These are phyloP conservation scores for Fraxinus floribunda DNA, from an alignment of 305 asterid genomes.

Conservation along the genomic window DNA sequence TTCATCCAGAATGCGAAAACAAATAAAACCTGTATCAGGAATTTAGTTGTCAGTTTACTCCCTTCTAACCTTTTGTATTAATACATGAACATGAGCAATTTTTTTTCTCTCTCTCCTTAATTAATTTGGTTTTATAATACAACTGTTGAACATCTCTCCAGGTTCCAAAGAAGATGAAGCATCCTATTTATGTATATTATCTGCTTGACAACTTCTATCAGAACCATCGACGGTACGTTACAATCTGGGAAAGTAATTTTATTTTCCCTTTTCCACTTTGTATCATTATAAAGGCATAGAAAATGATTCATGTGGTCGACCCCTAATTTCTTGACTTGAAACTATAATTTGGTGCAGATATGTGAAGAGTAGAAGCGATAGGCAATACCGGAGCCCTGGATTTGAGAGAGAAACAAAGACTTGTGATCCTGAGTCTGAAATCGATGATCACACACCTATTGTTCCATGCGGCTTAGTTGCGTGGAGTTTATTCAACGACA, in stretches of 20 bases:
- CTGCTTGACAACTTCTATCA: constrained; percentile 73
- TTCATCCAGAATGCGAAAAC: constrained; percentile 45
- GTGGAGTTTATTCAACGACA: constrained; percentile 88
- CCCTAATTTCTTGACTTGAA: neutral
- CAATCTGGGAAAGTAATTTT: neutral
- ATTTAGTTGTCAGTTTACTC: constrained; percentile 41
- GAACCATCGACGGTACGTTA: constrained; percentile 61
- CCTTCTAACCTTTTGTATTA: neutral
- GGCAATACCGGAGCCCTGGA: constrained; percentile 49
- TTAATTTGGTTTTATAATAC: neutral
- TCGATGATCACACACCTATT: constrained; percentile 35
- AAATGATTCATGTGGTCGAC: neutral
- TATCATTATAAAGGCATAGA: neutral
- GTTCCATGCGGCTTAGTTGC: constrained; percentile 94
- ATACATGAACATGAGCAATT: neutral
- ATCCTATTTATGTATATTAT: constrained; percentile 67
- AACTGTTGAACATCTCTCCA: constrained; percentile 12
- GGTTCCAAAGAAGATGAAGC: constrained; percentile 73
- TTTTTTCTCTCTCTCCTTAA: neutral
- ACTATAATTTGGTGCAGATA: constrained; percentile 44
- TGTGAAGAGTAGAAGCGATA: constrained; percentile 85
- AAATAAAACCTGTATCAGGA: constrained; percentile 61
- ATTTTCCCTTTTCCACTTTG: neutral
- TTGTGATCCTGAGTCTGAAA: constrained; percentile 47
- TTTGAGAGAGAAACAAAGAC: constrained; percentile 24